Percentiles rank a stretch among this genome's conserved stretches.
Conservation (phyloP, 2,329 filamentous ascomycete genomes). For the Tolypocladium capitatum region DNA sequence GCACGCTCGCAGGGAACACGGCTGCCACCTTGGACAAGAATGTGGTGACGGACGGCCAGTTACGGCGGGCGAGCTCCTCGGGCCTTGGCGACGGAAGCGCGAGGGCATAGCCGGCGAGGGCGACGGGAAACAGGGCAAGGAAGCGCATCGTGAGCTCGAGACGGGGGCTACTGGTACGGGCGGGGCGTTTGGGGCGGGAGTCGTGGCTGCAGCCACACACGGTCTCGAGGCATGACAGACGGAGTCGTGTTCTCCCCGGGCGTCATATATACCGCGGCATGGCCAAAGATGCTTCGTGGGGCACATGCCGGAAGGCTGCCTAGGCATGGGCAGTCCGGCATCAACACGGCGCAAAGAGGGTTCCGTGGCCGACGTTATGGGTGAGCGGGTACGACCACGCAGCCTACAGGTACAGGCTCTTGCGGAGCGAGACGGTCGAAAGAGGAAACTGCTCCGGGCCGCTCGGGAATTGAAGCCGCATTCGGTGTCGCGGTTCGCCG, state of each 20-base stretch:
- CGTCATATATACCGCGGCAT: neutral
- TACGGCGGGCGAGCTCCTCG: neutral
- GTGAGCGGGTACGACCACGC: neutral
- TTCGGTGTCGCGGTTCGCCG: too few species aligned
- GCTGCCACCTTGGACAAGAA: constrained; percentile 4
- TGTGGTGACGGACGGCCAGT: constrained; percentile 1
- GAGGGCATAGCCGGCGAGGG: neutral
- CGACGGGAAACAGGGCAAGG: neutral
- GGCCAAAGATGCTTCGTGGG: too few species aligned
- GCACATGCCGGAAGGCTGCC: too few species aligned
- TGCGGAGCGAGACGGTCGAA: neutral
- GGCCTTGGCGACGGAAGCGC: neutral
- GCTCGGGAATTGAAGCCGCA: too few species aligned
- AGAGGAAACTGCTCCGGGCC: neutral
- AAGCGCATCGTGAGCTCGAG: neutral
- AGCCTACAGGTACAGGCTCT: neutral
- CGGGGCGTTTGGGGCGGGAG: neutral
- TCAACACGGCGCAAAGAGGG: neutral
- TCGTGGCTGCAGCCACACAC: neutral
- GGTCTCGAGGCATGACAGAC: neutral
- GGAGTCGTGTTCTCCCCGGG: neutral
- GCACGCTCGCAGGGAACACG: constrained; percentile 6
- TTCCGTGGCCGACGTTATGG: neutral
- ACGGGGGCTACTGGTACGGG: neutral
- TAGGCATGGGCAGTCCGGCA: neutral